Evolutionary conservation across 805 yeast species (phyloP).

Genomic region (Torulaspora microellipsoides): DNA sequence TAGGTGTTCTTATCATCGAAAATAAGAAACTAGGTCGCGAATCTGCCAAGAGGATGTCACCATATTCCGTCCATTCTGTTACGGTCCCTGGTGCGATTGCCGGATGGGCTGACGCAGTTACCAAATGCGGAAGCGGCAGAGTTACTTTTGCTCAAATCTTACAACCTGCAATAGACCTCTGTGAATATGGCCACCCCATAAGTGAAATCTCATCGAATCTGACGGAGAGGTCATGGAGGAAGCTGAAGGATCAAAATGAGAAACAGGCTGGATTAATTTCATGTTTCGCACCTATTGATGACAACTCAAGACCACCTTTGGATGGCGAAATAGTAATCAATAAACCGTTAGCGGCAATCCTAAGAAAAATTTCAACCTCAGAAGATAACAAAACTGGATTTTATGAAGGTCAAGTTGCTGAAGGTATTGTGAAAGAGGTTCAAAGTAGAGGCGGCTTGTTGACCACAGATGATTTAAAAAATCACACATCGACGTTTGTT

Average conservation of each 20-base stretch:
- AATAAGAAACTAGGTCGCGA: constrained; percentile 24
- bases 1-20: constrained; percentile 43
- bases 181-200: constrained; percentile 63
- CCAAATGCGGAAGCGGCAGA: constrained; percentile 68
- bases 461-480: constrained; percentile 48
- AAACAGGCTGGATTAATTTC: constrained; percentile 7
- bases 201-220: constrained; percentile 53
- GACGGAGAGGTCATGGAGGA: constrained; percentile 41
- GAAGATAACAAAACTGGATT: constrained; percentile 58
- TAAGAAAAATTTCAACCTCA: constrained; percentile 43
- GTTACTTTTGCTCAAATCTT: constrained; percentile 54
- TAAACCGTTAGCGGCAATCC: constrained; percentile 47
- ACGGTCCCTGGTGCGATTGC: constrained; percentile 74
- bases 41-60: constrained; percentile 4
- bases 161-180: constrained; percentile 63
- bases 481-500: constrained; percentile 57
- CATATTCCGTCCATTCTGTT: constrained; percentile 4
- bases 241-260: constrained; percentile 16
- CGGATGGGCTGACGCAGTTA: constrained; percentile 70
- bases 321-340: constrained; percentile 58
- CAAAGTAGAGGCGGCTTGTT: constrained; percentile 52
- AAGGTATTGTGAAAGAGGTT: constrained; percentile 54
- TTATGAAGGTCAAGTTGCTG: constrained; percentile 68
- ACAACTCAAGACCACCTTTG: constrained; percentile 43
- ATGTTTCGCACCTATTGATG: constrained; percentile 36